Base-by-base conservation (phyloP, 2,329 filamentous ascomycete genomes). In the Rutstroemia sp. region DNA sequence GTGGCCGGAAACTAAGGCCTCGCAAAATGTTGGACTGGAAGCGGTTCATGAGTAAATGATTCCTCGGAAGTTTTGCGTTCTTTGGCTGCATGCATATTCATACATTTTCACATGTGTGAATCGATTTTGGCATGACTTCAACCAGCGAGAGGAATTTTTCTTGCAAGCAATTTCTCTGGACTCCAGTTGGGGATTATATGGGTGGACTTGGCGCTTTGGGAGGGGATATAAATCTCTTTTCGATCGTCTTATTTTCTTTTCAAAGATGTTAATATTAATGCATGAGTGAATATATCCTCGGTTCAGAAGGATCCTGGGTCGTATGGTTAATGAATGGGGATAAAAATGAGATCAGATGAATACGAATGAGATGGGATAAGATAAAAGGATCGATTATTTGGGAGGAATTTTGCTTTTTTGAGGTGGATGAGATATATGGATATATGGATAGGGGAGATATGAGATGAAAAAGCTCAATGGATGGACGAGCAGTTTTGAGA, bases 1-100 rank as follows among this genome's bases (percentile, higher is more conserved):
- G 37, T 80, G 77, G 78, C 70, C 71, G 4, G 61, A 54, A 41
- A 34, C 30, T 2, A 54, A 18, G 19, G 9, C 27, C 2, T 59
- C 46, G 25, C 56, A 58, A 4, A 58, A 62, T 12, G 59, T 60
- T 7, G 59, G 49, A 1, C 39, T 66, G 19, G 61, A 62, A 45
- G 53, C 58, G 37, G 64, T 65, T 34, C 53, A 30, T 10, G 65
- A 66, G 47, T 65, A 41, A 65, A 27, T 39, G 12, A 9, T 3
- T 5, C 9, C 19, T 8, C 14, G 4, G 6, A 30, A 8, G 1
- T 39, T 49, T 7, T 8, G 4, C 21, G 10, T 47, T 19, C 8
- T 19, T 48, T 54, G 23, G 23, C 23, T 49, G 7, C 42, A 12
- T 16, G 44, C 23, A 41, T 41, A 21, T 2, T 16, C 39, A 41